phyloP scores from a whole-genome alignment of 2,329 filamentous ascomycete genomes.

The Peltaster fructicola region DNA sequence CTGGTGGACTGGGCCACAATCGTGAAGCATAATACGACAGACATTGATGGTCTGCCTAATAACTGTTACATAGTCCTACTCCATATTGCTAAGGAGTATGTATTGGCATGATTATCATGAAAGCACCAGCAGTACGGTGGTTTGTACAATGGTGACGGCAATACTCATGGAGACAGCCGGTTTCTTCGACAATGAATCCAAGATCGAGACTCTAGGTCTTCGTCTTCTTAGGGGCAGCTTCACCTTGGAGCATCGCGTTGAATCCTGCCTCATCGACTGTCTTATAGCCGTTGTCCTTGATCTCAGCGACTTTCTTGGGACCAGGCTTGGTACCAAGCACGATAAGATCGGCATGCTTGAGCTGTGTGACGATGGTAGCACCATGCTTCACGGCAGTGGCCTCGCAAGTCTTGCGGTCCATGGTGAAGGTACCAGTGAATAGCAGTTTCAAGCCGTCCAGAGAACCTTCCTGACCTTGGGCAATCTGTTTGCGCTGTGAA shows the following conservation, averaged over 20 bases:
- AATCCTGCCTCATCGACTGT: constrained; percentile 8
- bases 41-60: too few relatives aligned
- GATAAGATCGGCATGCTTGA: constrained; percentile 5
- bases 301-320: constrained; percentile 9
- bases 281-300: constrained; percentile 5
- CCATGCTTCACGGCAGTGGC: constrained; percentile 6
- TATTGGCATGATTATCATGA: too few relatives aligned
- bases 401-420: constrained; percentile 7
- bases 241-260: constrained; percentile 4
- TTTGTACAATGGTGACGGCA: too few relatives aligned
- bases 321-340: constrained; percentile 7
- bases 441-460: constrained; percentile 4
- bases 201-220: too few relatives aligned
- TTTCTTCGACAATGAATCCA: too few relatives aligned
- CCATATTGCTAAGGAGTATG: too few relatives aligned
- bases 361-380: constrained; percentile 4
- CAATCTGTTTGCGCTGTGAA: constrained; percentile 2
- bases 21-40: too few relatives aligned
- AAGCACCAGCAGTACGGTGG: too few relatives aligned
- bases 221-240: too few relatives aligned
- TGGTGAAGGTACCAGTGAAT: constrained; percentile 5
- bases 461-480: constrained; percentile 2
- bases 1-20: too few relatives aligned
- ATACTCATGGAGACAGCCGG: too few relatives aligned
- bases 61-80: too few relatives aligned